Percentiles rank a stretch among this genome's conserved stretches.
phyloP scores from a whole-genome alignment of 192 early-diverging fungal species.

The Backusella australiensis region DNA sequence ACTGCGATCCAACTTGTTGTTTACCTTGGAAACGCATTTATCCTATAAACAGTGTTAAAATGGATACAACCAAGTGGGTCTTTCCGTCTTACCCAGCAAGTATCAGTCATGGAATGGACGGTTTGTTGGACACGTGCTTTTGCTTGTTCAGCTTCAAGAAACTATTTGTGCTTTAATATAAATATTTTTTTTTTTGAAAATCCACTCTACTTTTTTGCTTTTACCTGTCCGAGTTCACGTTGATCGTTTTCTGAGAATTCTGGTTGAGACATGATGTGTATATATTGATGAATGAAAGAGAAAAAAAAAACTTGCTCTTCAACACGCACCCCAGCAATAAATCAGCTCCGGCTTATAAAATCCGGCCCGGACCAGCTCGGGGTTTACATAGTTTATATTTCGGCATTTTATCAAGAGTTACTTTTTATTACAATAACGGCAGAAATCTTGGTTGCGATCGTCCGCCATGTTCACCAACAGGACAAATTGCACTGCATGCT shows the following conservation, averaged over 20 bases:
- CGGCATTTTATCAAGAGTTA: too few species aligned
- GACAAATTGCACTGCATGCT: too few species aligned
- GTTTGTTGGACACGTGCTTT: slow-evolving; percentile 44
- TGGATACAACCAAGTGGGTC: background rate
- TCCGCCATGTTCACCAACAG: too few species aligned
- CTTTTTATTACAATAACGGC: too few species aligned
- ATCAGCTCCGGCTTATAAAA: background rate
- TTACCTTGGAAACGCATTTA: slow-evolving; percentile 40
- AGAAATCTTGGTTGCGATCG: too few species aligned
- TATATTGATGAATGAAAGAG: too few species aligned
- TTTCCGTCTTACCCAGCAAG: slow-evolving; percentile 49
- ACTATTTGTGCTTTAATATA: slow-evolving; percentile 9
- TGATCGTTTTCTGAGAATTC: slow-evolving; percentile 42
- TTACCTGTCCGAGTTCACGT: slow-evolving; percentile 37
- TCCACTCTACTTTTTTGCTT: background rate
- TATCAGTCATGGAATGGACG: slow-evolving; percentile 46
- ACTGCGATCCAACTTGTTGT: slow-evolving; percentile 49
- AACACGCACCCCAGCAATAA: background rate
- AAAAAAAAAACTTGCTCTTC: background rate
- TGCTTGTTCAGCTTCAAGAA: slow-evolving; percentile 40
- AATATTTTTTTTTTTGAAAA: background rate
- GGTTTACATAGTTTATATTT: too few species aligned
- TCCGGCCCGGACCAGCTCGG: background rate
- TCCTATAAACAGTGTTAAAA: slow-evolving; percentile 18
- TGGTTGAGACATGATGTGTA: too few species aligned